Evolutionary conservation across 208 protist species (phyloP).

Genomic region (Acanthamoeba divionensis): DNA sequence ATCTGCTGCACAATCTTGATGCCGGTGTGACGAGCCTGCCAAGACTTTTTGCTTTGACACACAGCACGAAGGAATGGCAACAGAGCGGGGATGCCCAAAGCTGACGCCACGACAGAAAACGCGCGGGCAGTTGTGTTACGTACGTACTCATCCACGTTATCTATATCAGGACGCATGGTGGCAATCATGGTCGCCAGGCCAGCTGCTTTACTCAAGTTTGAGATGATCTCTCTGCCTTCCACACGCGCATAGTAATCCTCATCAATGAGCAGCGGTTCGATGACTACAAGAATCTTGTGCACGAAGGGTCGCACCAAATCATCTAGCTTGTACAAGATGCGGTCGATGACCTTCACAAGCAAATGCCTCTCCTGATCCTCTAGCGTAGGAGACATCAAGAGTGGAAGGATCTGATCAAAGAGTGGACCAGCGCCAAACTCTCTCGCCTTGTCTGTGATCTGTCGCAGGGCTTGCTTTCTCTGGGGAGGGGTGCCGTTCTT

Average conservation of each 20-base stretch:
- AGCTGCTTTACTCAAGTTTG: conserved; percentile 97
- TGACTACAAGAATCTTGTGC: conserved; percentile 98
- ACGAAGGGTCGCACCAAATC: conserved; percentile 94
- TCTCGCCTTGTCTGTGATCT: conserved; percentile 95
- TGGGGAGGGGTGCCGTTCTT: conserved; percentile 98
- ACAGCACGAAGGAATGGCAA: conserved; percentile 96
- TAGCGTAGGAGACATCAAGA: conserved; percentile 95
- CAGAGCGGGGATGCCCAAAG: conserved; percentile 93
- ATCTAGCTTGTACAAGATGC: conserved; percentile 96
- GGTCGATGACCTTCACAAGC: conserved; percentile 97
- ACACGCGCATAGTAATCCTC: conserved; percentile 96
- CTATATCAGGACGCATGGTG: conserved; percentile 97
- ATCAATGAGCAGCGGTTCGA: conserved; percentile 97
- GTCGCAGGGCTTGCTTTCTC: conserved; percentile 93
- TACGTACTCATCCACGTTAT: conserved; percentile 95
- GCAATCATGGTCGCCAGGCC: conserved; percentile 96
- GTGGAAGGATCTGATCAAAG: conserved; percentile 96
- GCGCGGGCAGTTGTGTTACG: conserved; percentile 97
- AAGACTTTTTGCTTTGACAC: conserved; percentile 93
- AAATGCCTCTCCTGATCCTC: conserved; percentile 97
- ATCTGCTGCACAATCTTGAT: conserved; percentile 97
- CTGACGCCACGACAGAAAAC: conserved; percentile 94
- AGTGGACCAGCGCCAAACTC: conserved; percentile 96
- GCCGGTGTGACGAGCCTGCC: conserved; percentile 95
- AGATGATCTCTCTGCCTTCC: conserved; percentile 98